A percentile compares a stretch with the other conserved stretches of the same genome.
Conservation (phyloP, 2,329 filamentous ascomycete genomes). For the Sporothrix curviconia region DNA sequence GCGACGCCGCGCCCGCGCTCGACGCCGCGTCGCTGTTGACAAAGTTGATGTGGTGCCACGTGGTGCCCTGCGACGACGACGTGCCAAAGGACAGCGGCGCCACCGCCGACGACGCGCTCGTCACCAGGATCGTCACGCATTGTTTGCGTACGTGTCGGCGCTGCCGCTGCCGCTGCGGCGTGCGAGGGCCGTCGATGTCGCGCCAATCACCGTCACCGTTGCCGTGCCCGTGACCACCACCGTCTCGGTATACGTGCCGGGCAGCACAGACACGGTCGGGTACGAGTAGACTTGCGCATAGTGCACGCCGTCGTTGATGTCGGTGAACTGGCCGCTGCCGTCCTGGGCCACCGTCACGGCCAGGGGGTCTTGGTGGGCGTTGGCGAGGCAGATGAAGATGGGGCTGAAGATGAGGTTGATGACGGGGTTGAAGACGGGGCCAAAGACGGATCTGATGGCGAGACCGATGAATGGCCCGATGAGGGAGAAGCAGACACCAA, state of each 20-base stretch:
- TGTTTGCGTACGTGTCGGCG: conserved; percentile 25
- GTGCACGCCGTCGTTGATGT: conserved; percentile 37
- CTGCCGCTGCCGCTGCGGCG: neutral
- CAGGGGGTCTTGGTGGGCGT: neutral
- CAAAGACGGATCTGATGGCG: neutral
- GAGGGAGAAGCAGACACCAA: neutral
- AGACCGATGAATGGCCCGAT: too few species aligned
- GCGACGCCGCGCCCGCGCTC: conserved; percentile 25
- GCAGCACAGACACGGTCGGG: conserved; percentile 37
- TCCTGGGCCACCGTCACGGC: neutral
- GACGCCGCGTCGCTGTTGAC: conserved; percentile 26
- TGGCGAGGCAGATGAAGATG: neutral
- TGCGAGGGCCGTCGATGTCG: neutral
- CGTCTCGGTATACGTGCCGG: conserved; percentile 39
- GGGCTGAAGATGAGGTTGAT: neutral
- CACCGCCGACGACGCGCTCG: conserved; percentile 26
- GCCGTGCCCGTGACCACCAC: conserved; percentile 27
- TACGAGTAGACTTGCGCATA: conserved; percentile 35
- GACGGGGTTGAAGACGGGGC: neutral
- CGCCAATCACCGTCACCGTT: neutral
- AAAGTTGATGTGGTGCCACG: conserved; percentile 35
- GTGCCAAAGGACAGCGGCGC: conserved; percentile 12
- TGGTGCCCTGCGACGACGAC: conserved; percentile 20
- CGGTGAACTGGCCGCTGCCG: conserved; percentile 35
- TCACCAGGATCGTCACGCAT: conserved; percentile 38